Evolutionary conservation across 768 basidiomycete species (phyloP).

Genomic region (Harrya chromipes): DNA sequence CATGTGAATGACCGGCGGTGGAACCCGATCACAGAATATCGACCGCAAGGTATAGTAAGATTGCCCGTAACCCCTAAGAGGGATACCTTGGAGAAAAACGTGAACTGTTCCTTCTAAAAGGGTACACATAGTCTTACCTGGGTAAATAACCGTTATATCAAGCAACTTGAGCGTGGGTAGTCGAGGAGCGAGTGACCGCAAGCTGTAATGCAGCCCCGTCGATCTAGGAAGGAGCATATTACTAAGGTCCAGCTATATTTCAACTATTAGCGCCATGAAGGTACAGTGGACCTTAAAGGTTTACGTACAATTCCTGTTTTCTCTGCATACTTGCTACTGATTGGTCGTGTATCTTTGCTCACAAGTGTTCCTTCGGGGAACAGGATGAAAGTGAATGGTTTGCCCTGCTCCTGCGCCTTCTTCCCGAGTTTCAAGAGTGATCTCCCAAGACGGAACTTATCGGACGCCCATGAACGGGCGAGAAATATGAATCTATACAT

Average conservation of each 20-base stretch:
- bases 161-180: constrained; percentile 75
- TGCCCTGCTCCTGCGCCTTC: constrained; percentile 62
- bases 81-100: constrained; percentile 52
- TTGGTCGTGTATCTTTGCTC: constrained; percentile 78
- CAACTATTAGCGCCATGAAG: constrained; percentile 7
- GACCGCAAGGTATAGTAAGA: constrained; percentile 87
- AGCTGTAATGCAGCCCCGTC: constrained; percentile 82
- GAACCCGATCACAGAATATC: constrained; percentile 74
- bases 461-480: constrained; percentile 86
- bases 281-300: not conserved
- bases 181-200: constrained; percentile 76
- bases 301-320: constrained; percentile 81
- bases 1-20: constrained; percentile 84
- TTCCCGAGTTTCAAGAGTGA: constrained; percentile 68
- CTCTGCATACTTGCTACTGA: constrained; percentile 84
- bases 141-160: constrained; percentile 92
- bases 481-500: constrained; percentile 94
- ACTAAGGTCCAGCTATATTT: constrained; percentile 65
- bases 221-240: constrained; percentile 89
- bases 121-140: constrained; percentile 46
- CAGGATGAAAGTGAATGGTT: constrained; percentile 76
- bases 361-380: constrained; percentile 98
- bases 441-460: constrained; percentile 61
- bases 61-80: constrained; percentile 79
- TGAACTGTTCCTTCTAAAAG: not conserved